These are phyloP conservation scores for Backusella luteola DNA, from an alignment of 192 early-diverging fungal species.

Conservation along the genomic window DNA sequence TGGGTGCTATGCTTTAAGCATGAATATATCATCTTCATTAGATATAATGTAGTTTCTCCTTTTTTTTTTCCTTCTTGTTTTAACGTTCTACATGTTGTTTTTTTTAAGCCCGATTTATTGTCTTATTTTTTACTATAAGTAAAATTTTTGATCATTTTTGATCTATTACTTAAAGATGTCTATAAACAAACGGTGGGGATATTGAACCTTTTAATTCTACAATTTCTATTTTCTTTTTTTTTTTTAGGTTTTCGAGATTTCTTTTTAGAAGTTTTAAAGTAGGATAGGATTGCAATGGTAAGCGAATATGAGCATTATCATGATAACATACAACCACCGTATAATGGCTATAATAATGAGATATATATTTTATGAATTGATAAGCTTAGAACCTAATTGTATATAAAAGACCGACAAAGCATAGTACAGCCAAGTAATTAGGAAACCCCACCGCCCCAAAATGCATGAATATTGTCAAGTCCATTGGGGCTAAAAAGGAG, in stretches of 20 bases:
- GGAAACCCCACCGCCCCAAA: neutral
- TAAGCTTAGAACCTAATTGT: neutral
- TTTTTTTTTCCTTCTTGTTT: neutral
- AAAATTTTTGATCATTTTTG: neutral
- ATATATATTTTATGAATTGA: neutral
- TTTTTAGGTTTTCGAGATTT: neutral
- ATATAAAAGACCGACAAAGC: neutral
- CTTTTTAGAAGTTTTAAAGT: neutral
- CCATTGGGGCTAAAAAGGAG: neutral
- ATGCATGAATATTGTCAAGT: neutral
- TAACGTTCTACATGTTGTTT: neutral
- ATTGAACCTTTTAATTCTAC: neutral
- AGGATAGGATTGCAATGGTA: neutral
- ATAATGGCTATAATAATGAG: neutral
- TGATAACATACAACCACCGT: neutral
- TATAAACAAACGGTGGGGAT: neutral
- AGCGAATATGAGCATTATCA: neutral
- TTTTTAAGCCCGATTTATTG: constrained; percentile 1
- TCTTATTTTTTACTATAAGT: constrained; percentile 4
- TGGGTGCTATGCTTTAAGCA: neutral
- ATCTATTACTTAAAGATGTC: constrained; percentile 10
- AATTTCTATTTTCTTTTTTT: neutral
- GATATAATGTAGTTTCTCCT: neutral
- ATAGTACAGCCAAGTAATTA: neutral
- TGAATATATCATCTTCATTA: neutral